Base-by-base conservation (phyloP, 768 basidiomycete genomes). In the Tylopilus sp. region DNA sequence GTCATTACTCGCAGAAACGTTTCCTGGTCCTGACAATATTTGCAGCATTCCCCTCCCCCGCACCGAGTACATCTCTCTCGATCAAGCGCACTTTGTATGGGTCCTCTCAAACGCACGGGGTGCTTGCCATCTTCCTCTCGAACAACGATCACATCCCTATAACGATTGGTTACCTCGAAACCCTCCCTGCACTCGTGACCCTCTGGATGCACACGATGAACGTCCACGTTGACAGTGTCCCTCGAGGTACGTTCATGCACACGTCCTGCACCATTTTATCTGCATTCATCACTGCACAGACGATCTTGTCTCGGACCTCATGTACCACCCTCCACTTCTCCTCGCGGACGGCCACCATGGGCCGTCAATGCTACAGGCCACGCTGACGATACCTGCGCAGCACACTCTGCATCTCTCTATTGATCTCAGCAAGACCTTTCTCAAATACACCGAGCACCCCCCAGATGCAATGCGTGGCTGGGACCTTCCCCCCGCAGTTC, bases 391-490 rank as follows among this genome's bases (percentile, higher is more conserved):
- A n/a, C 92, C 94, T 0, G 73, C 90, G 8, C 71, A 74, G 33
- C 77, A 79, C 51, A 85, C 80, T 0, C 63, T 92, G 6, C 74
- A 76, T 8, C 71, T 98, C 47, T 79, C 75, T 17, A 76, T 95
- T 65, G 86, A 86, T 30, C 82, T 93, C 61, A 77, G 80, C 31
- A 93, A 93, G 66, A 79, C 87, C 1, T 97, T 94, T 64, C 72
- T 99, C 48, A 83, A 86, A 46, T 98, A 98, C 66, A 95, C 92
- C 11, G 95, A 98, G 63, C 95, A 98, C 66, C 93, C 88, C 10
- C 93, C 95, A 0, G 95, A 98, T 63, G 91, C 95, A 2, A 88
- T 94, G 64, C 79, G 97, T 36, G 97, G 97, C 4, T 95, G 94
- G 85, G 92, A 98, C 59, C 74, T 98, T 0, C 90, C 93, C 2